A percentile compares a stretch with the other conserved stretches of the same genome.
These are phyloP conservation scores for Cladobotryum mycophilum DNA, from an alignment of 2,329 filamentous ascomycete species.

Conservation along the genomic window DNA sequence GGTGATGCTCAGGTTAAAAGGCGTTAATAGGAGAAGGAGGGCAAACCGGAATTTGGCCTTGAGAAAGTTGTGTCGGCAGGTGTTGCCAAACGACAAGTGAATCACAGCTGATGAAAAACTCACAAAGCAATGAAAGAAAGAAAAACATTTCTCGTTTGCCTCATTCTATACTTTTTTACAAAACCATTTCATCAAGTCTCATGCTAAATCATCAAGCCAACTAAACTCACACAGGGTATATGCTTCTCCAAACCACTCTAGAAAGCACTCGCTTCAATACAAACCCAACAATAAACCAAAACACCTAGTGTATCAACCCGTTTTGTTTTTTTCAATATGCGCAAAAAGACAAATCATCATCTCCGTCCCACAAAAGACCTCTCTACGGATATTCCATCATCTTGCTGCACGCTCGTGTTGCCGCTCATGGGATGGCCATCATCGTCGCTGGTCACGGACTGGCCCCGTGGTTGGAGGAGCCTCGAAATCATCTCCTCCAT, in stretches of 20 bases:
- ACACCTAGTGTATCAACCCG: too few species aligned
- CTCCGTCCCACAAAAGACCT: too few species aligned
- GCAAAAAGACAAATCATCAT: too few species aligned
- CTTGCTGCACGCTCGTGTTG: constrained; percentile 8
- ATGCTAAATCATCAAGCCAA: neutral
- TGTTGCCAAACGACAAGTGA: constrained; percentile 4
- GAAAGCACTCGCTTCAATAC: too few species aligned
- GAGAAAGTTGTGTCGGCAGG: neutral
- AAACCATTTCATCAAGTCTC: neutral
- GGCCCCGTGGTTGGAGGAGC: too few species aligned
- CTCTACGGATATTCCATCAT: constrained; percentile 14
- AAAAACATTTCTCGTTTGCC: neutral
- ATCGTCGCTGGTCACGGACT: too few species aligned
- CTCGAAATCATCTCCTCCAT: constrained; percentile 40
- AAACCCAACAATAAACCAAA: too few species aligned
- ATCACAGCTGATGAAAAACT: constrained; percentile 2
- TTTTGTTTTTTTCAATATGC: too few species aligned
- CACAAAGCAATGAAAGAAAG: too few species aligned
- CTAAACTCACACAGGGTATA: neutral
- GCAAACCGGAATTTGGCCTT: neutral
- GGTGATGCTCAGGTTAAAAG: too few species aligned
- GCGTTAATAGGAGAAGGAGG: neutral
- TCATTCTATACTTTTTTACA: too few species aligned
- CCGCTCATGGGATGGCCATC: too few species aligned
- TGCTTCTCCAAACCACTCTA: neutral